These are phyloP conservation scores for Aureobasidium leucospermi DNA, from an alignment of 2,329 filamentous ascomycete genomes.

Conservation along the genomic window DNA sequence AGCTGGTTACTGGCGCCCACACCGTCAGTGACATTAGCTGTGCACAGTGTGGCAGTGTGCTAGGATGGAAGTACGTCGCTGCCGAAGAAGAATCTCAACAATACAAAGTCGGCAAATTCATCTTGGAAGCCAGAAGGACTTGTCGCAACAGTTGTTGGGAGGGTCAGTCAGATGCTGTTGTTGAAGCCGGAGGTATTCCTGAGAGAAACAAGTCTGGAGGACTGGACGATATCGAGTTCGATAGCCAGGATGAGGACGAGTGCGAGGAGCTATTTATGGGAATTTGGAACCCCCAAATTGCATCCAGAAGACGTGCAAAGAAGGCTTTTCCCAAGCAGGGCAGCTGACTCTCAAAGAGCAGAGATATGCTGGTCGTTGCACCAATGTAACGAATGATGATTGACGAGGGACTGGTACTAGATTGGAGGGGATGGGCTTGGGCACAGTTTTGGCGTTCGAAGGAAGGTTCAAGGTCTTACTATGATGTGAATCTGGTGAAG, in stretches of 20 bases:
- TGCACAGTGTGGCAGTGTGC: constrained; percentile 45
- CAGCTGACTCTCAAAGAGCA: constrained; percentile 4
- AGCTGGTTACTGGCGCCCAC: constrained; percentile 56
- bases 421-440: not conserved
- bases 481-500: not conserved
- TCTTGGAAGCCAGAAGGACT: constrained; percentile 54
- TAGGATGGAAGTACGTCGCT: constrained; percentile 60
- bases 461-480: not conserved
- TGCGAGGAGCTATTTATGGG: constrained; percentile 59
- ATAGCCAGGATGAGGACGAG: constrained; percentile 59
- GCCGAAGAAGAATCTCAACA: constrained; percentile 54
- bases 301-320: constrained; percentile 38
- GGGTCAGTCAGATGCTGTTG: constrained; percentile 22
- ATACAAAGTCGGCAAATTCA: constrained; percentile 62
- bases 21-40: constrained; percentile 56
- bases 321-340: constrained; percentile 19
- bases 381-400: not conserved
- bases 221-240: constrained; percentile 46
- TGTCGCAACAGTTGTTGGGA: constrained; percentile 48
- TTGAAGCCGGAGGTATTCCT: constrained; percentile 16
- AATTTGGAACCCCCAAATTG: constrained; percentile 51
- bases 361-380: not conserved
- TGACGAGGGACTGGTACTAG: not conserved
- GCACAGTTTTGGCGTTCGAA: not conserved
- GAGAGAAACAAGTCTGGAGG: constrained; percentile 11